Evolutionary conservation across 176 grass and related monocot genomes (phyloP), one percentile per base, ranked within the genome.

Genomic region (Coix lacrymajobi): DNA sequence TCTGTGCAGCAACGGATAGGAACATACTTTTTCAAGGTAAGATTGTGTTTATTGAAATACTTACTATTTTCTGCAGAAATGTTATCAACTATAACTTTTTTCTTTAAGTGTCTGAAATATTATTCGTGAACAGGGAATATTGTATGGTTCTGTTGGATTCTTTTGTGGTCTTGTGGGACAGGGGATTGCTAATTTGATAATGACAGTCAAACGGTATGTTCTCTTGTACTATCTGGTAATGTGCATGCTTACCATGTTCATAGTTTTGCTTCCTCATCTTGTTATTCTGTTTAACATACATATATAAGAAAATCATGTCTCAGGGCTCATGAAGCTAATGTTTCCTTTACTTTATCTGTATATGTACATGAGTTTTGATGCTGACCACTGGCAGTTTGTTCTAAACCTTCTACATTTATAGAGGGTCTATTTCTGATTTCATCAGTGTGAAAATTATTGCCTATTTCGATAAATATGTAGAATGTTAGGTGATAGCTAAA

Each of bases 131-230:
- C 81, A 97, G 92, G 95, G 95, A 16, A 40, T 94, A 79, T 92
- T 97, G 86, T 97, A 97, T 73, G 92, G 88, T 63, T 49, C 84
- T 6, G 95, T 94, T 89, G 92, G 95, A 83, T 97, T 97, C 87
- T 84, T 80, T 61, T 98, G 95, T 60, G 92, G 92, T 36, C 84
- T 95, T 78, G 84, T 98, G 51, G 92, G 95, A 54, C 92, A 98
- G 91, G 95, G 95, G 31, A 95, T 98, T 83, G 95, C 95, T 29
- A 98, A 98, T 86, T 87, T 98, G 90, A 98, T 98, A 83, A 98
- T 98, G 95, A 95, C 92, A 15, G 88, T 90, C 66, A 98, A 98
- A 86, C 75, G 92, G 90, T 92, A 80, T 49, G 24, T 75, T 75
- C 14, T 80, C 13, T 62, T 75, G n/a, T 39, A 32, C 3, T 24